These are phyloP conservation scores for Aspergillus steynii DNA, from an alignment of 495 filamentous ascomycete genomes.

Conservation along the genomic window DNA sequence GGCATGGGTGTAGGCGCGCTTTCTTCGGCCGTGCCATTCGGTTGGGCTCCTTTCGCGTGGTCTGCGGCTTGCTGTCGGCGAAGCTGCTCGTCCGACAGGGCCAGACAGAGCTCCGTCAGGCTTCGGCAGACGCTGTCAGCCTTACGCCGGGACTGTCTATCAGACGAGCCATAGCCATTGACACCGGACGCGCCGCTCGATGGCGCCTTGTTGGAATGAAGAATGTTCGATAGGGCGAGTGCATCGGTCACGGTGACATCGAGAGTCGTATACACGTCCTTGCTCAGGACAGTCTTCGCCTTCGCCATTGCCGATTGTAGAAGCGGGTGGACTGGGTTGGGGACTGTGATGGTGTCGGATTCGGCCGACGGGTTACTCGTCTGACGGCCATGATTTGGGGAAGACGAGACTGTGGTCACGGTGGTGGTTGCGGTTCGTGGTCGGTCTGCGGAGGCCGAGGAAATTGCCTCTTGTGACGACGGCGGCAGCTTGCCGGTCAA, in stretches of 20 bases:
- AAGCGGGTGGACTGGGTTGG: slow-evolving; percentile 66
- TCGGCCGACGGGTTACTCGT: slow-evolving; percentile 53
- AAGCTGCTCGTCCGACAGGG: slow-evolving; percentile 60
- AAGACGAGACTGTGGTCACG: slow-evolving; percentile 87
- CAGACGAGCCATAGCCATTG: slow-evolving; percentile 55
- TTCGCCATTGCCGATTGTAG: slow-evolving; percentile 79
- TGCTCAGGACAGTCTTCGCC: slow-evolving; percentile 62
- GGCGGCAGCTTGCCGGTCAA: slow-evolving; percentile 82
- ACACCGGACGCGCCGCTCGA: slow-evolving; percentile 60
- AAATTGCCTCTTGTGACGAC: slow-evolving; percentile 75
- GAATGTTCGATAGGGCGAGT: slow-evolving; percentile 68
- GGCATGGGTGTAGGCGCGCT: slow-evolving; percentile 31
- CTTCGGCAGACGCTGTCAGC: slow-evolving; percentile 91
- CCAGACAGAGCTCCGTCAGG: slow-evolving; percentile 88
- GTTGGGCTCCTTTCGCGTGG: slow-evolving; percentile 24
- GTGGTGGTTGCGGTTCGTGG: slow-evolving; percentile 91
- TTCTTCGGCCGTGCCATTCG: slow-evolving; percentile 31
- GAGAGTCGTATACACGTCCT: slow-evolving; percentile 76
- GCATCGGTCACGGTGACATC: slow-evolving; percentile 84
- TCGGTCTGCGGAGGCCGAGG: slow-evolving; percentile 72
- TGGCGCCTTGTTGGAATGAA: slow-evolving; percentile 67
- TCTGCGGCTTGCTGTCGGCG: slow-evolving; percentile 31
- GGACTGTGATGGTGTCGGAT: slow-evolving; percentile 28
- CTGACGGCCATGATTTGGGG: slow-evolving; percentile 67
- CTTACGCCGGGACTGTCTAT: slow-evolving; percentile 83